phyloP scores from a whole-genome alignment of 2,329 filamentous ascomycete species.

The Acrocalymma vagum region DNA sequence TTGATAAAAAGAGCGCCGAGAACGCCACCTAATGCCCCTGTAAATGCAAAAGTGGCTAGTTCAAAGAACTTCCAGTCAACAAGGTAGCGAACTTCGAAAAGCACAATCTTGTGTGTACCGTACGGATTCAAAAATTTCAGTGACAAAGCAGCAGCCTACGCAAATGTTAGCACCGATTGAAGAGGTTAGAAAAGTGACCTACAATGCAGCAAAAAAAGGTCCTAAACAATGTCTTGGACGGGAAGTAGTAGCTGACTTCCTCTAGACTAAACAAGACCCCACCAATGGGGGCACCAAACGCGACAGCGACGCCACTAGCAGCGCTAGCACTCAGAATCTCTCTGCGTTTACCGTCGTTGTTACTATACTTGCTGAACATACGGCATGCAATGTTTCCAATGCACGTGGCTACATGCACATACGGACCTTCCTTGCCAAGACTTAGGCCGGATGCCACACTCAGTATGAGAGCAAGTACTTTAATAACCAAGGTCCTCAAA shows the following conservation, averaged over 20 bases:
- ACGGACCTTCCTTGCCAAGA: constrained; percentile 93
- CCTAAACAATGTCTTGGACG: constrained; percentile 93
- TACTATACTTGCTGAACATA: constrained; percentile 91
- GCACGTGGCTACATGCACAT: constrained; percentile 96
- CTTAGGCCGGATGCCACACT: constrained; percentile 93
- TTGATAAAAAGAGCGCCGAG: constrained; percentile 96
- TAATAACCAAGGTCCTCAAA: constrained; percentile 84
- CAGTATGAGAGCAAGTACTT: constrained; percentile 82
- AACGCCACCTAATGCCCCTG: constrained; percentile 85
- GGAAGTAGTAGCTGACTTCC: constrained; percentile 97
- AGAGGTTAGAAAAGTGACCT: constrained; percentile 30
- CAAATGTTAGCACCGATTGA: constrained; percentile 14
- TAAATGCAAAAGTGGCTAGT: constrained; percentile 81
- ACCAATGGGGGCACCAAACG: constrained; percentile 89
- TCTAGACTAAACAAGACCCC: constrained; percentile 93
- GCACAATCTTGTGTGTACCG: constrained; percentile 93
- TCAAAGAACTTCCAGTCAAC: constrained; percentile 96
- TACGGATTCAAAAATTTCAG: constrained; percentile 97
- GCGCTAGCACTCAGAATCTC: constrained; percentile 94
- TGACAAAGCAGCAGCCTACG: constrained; percentile 76
- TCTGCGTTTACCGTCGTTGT: constrained; percentile 91
- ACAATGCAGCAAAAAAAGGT: constrained; percentile 99
- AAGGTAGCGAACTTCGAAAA: constrained; percentile 92
- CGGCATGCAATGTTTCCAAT: constrained; percentile 95
- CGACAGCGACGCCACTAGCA: constrained; percentile 90